phyloP scores from a whole-genome alignment of 495 filamentous ascomycete species.

The Delitschia confertaspora region DNA sequence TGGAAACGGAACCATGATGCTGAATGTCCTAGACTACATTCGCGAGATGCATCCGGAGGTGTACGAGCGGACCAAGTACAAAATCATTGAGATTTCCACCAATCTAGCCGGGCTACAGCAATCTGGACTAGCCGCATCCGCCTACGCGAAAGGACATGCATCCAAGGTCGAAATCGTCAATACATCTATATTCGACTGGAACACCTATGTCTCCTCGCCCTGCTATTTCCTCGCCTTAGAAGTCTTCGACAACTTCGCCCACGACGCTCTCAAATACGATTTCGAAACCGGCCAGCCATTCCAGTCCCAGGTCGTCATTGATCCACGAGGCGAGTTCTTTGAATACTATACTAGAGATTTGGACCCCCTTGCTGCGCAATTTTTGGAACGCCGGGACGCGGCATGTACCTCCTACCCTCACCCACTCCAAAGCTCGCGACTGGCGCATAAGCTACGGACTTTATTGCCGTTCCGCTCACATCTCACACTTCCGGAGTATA shows the following conservation, averaged over 20 bases:
- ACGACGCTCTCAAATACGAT: constrained; percentile 89
- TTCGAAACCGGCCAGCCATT: constrained; percentile 60
- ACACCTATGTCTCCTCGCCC: constrained; percentile 69
- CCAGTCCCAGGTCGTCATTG: constrained; percentile 81
- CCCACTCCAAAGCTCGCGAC: constrained; percentile 45
- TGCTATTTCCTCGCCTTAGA: constrained; percentile 99
- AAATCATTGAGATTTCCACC: constrained; percentile 88
- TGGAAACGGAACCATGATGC: constrained; percentile 94
- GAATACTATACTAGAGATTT: constrained; percentile 76
- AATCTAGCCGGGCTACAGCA: constrained; percentile 69
- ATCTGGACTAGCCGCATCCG: constrained; percentile 54
- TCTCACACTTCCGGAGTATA: constrained; percentile 75
- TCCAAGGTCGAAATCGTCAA: constrained; percentile 90
- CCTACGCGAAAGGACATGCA: constrained; percentile 61
- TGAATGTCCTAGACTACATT: constrained; percentile 95
- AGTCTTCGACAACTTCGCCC: constrained; percentile 96
- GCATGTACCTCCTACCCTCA: constrained; percentile 50
- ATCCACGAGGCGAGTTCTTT: constrained; percentile 77
- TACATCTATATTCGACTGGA: constrained; percentile 89
- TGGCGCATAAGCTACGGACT: constrained; percentile 49
- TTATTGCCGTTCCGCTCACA: constrained; percentile 62
- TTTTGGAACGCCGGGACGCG: constrained; percentile 65
- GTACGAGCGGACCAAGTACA: constrained; percentile 88
- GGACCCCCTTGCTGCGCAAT: constrained; percentile 76
- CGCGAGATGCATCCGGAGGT: constrained; percentile 81